phyloP scores from a whole-genome alignment of 2,329 filamentous ascomycete genomes.

The Grosmannia clavigera region DNA sequence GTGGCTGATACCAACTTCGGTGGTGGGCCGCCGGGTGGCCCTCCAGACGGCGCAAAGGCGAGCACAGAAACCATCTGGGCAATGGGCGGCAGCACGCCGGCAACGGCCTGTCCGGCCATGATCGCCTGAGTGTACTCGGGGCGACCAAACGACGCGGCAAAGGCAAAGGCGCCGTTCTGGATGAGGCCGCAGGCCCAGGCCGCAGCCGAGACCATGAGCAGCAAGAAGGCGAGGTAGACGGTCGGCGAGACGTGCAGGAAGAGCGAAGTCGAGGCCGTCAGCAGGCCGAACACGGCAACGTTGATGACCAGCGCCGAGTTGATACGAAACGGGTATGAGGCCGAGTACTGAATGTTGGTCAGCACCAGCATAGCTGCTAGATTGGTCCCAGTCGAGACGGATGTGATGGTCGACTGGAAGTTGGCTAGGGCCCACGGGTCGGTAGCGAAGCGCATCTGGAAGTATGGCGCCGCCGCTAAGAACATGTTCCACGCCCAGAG shows the following conservation, averaged over 20 bases:
- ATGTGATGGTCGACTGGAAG: conserved; percentile 83
- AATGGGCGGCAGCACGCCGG: conserved; percentile 77
- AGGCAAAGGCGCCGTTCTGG: conserved; percentile 91
- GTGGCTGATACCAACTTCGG: not conserved
- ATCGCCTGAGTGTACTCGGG: conserved; percentile 90
- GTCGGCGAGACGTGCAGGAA: conserved; percentile 50
- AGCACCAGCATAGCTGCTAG: conserved; percentile 64
- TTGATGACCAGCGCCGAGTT: conserved; percentile 65
- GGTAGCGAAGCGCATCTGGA: conserved; percentile 65
- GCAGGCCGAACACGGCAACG: conserved; percentile 59
- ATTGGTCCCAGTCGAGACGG: conserved; percentile 76
- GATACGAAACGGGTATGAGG: conserved; percentile 83
- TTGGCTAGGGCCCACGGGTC: conserved; percentile 61
- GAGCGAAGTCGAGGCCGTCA: conserved; percentile 66
- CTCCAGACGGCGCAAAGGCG: conserved; percentile 37
- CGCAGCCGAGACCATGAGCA: conserved; percentile 68
- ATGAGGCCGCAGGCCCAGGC: conserved; percentile 73
- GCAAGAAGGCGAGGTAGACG: conserved; percentile 68
- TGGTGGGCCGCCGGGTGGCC: not conserved
- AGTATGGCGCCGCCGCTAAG: conserved; percentile 86
- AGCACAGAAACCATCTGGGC: conserved; percentile 80
- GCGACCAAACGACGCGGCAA: conserved; percentile 71
- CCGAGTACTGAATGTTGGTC: conserved; percentile 65
- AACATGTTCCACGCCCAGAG: conserved; percentile 99
- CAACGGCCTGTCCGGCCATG: conserved; percentile 88